Conservation (phyloP, 2,329 filamentous ascomycete genomes). For the Phialophora chinensis region DNA sequence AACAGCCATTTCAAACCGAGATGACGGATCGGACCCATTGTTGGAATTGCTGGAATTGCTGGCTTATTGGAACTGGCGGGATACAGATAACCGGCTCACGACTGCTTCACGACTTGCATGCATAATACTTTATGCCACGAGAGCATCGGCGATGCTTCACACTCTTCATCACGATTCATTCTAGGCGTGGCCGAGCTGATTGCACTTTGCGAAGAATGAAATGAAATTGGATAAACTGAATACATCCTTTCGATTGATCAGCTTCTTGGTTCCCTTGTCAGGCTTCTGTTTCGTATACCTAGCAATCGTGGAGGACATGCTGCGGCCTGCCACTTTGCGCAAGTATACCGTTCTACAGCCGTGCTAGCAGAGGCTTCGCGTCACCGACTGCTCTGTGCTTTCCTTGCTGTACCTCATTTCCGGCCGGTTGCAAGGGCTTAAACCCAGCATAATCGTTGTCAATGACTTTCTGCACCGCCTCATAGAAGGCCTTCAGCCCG, state of each 20-base stretch:
- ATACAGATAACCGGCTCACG: slow-evolving; percentile 11
- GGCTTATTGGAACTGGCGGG: background rate
- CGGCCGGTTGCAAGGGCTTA: slow-evolving; percentile 6
- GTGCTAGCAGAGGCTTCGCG: slow-evolving; percentile 2
- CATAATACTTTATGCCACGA: background rate
- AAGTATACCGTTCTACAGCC: background rate
- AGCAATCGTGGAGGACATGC: background rate
- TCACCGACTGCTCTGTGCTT: background rate
- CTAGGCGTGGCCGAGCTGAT: background rate
- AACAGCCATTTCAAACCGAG: background rate
- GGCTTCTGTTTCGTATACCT: background rate
- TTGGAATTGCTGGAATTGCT: background rate
- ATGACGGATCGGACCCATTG: background rate
- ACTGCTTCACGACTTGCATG: slow-evolving; percentile 17
- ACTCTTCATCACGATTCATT: background rate
- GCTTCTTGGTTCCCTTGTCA: background rate
- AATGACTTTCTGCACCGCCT: slow-evolving; percentile 27
- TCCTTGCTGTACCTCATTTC: background rate
- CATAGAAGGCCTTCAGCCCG: slow-evolving; percentile 31
- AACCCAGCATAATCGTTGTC: slow-evolving; percentile 29
- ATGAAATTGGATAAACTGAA: background rate
- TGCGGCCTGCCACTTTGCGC: background rate
- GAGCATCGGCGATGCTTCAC: background rate
- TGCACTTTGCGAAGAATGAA: background rate
- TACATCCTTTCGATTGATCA: background rate